Evolutionary conservation across 2,329 filamentous ascomycete species (phyloP).

Genomic region (Diaporthe helianthi): DNA sequence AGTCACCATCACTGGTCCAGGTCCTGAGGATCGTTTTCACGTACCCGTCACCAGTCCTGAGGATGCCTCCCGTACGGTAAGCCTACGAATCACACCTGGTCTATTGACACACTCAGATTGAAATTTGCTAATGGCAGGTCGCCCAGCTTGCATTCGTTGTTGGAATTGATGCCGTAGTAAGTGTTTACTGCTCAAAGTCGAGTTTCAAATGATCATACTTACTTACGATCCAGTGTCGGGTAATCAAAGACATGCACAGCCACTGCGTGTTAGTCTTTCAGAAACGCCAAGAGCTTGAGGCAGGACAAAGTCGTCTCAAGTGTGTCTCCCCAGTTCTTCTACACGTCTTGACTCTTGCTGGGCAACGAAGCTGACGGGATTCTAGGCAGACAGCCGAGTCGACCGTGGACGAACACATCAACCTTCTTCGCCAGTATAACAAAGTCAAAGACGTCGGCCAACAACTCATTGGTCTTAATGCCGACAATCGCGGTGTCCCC

Average conservation of each 20-base stretch:
- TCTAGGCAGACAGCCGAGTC: conserved; percentile 37
- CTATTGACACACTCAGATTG: background rate
- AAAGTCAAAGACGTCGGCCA: conserved; percentile 48
- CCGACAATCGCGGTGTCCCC: conserved; percentile 45
- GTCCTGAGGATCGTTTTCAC: conserved; percentile 14
- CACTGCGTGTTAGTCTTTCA: background rate
- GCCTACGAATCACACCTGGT: background rate
- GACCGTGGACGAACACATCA: conserved; percentile 40
- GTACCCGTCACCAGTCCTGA: background rate
- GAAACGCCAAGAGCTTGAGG: conserved; percentile 5
- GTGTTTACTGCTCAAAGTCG: background rate
- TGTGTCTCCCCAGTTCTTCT: background rate
- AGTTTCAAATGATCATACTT: background rate
- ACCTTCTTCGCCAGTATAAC: conserved; percentile 46
- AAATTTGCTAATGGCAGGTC: background rate
- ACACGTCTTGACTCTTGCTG: background rate
- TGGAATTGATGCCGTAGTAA: conserved; percentile 25
- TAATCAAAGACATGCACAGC: conserved; percentile 1
- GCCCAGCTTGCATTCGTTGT: conserved; percentile 17
- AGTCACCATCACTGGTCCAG: conserved; percentile 26
- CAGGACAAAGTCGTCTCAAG: conserved; percentile 1
- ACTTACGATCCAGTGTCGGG: conserved; percentile 15
- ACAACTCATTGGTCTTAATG: conserved; percentile 48
- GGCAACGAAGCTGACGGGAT: background rate
- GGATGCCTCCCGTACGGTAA: conserved; percentile 23